Evolutionary conservation across 257 asterid species (phyloP).

Genomic region (Solanum ossicruentum): DNA sequence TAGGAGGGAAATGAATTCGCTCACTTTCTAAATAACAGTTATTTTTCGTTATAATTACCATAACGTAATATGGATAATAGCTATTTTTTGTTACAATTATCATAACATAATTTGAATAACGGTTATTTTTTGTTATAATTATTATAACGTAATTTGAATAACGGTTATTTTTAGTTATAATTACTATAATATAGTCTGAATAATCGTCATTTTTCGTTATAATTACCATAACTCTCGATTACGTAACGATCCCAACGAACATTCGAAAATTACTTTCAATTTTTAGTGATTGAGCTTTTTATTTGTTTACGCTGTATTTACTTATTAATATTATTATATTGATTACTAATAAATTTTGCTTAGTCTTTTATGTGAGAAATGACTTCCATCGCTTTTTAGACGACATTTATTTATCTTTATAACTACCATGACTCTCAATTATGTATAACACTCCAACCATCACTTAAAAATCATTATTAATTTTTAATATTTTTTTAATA

Average conservation of each 20-base stretch:
- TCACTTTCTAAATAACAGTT: background rate
- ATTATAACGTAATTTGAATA: too few species aligned
- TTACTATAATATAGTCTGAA: too few species aligned
- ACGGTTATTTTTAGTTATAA: background rate
- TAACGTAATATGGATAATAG: too few species aligned
- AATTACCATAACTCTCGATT: too few species aligned
- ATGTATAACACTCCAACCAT: background rate
- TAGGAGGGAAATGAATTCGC: background rate
- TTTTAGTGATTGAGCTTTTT: too few species aligned
- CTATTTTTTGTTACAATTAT: background rate
- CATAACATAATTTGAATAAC: too few species aligned
- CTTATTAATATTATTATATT: too few species aligned
- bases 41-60: background rate
- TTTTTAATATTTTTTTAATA: background rate
- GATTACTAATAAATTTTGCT: too few species aligned
- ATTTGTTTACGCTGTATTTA: too few species aligned
- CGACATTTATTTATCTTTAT: background rate
- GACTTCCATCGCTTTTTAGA: background rate
- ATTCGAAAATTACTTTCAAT: too few species aligned
- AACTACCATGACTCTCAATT: background rate
- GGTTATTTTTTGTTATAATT: background rate
- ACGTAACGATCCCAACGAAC: too few species aligned
- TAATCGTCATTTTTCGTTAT: background rate
- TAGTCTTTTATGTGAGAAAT: too few species aligned
- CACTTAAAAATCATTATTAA: background rate